Percentiles rank a stretch among this genome's conserved stretches.
Evolutionary conservation across 345 rosid species (phyloP).

Genomic region (Geranium rotundifolium): DNA sequence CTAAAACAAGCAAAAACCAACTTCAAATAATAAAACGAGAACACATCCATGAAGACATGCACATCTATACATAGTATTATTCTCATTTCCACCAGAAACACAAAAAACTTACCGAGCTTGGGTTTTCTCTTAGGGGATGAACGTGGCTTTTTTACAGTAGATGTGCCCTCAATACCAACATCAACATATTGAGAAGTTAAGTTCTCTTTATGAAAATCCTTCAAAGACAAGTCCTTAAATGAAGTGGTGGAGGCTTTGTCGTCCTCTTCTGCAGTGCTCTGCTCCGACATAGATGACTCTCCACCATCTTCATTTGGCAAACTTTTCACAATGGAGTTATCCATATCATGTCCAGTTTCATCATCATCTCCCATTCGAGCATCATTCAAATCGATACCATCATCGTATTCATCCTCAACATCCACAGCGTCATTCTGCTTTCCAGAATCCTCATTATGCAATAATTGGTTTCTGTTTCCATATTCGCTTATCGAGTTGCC

Average conservation of each 20-base stretch:
- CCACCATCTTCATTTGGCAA: constrained; percentile 10
- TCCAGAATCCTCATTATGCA: constrained; percentile 17
- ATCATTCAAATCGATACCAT: constrained; percentile 4
- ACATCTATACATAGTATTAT: not conserved
- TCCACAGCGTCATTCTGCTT: constrained; percentile 25
- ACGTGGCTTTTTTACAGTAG: constrained; percentile 27
- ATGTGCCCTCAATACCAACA: constrained; percentile 20
- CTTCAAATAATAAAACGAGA: no score
- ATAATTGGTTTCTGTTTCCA: constrained; percentile 11
- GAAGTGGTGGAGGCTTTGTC: constrained; percentile 20
- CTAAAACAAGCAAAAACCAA: no score
- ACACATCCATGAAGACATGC: not conserved
- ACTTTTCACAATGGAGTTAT: constrained; percentile 13
- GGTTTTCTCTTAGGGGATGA: constrained; percentile 45
- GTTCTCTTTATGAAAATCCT: constrained; percentile 7
- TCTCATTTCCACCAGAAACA: no score
- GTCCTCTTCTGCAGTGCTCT: constrained; percentile 24
- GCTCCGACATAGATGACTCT: constrained; percentile 24
- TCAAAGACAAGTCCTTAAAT: constrained; percentile 23
- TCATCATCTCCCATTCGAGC: constrained; percentile 25
- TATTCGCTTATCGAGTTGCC: constrained; percentile 16
- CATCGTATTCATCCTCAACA: constrained; percentile 19
- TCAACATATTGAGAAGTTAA: constrained; percentile 14
- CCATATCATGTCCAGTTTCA: constrained; percentile 34
- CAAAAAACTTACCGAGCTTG: constrained; percentile 38